Base-by-base conservation (phyloP, 495 filamentous ascomycete species). In the Hypomontagnella submonticulosa region DNA sequence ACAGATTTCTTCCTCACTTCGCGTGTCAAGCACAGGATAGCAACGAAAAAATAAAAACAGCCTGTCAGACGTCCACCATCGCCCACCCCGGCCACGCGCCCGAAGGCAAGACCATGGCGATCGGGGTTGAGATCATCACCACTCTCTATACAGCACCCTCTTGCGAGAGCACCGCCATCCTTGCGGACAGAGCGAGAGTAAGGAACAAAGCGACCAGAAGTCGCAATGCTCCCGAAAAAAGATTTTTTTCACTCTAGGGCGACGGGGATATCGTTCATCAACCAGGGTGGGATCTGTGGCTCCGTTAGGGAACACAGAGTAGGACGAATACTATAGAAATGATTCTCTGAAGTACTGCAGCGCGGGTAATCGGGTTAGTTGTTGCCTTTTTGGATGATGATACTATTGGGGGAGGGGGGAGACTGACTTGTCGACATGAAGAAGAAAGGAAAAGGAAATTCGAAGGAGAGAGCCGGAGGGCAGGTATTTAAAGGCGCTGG, bases 271-370 rank as follows among this genome's bases (percentile, higher is more conserved):
- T 80, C 19, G 78, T 63, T 84, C 82, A 85, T 87, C 84, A 84
- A 81, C 84, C 83, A 83, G 83, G 82, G 82, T 84, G 80, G 82
- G 78, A 77, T 85, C 83, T 84, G 81, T 84, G 77, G 81, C 83
- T 85, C 77, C 77, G 88, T 85, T 90, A 85, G 85, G 88, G 81
- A 89, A 87, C 84, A 87, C 85, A 90, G 86, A 86, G 84, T 82
- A 77, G 84, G 86, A 90, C 88, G 84, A 90, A 81, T 88, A 90
- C 89, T 92, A 89, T 91, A 91, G 85, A 92, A 91, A 89, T 90
- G 89, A 92, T 92, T 67, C 64, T 67, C 64, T 67, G 64, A 67
- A 67, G 64, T 67, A 67, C 63, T 67, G n/a, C 32, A 20, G 48
- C 20, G 43, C 18, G 20, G 13, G 11, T n/a, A 11, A 12, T 20